Evolutionary conservation across 345 rosid species (phyloP).

Genomic region (Passiflora organensis): DNA sequence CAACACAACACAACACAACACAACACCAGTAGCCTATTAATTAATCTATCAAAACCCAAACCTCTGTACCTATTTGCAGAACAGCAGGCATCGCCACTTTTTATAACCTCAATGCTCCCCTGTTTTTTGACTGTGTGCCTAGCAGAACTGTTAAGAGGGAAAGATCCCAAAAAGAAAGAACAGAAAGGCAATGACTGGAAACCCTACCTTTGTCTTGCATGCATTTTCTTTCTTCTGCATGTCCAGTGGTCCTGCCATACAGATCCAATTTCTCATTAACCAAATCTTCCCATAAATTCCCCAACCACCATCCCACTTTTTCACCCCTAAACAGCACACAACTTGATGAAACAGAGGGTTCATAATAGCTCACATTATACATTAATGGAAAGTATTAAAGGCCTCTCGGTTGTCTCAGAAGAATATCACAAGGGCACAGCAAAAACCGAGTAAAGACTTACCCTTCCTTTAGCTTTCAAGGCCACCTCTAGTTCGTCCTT

Average conservation of each 20-base stretch:
- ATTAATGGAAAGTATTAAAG: background rate
- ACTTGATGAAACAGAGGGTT: slow-evolving; percentile 1
- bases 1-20: too few relatives aligned
- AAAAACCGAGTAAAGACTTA: slow-evolving; percentile 5
- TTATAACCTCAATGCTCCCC: slow-evolving; percentile 18
- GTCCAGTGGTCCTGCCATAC: slow-evolving; percentile 26
- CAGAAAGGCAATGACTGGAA: slow-evolving; percentile 21
- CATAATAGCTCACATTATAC: background rate
- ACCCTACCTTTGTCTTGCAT: slow-evolving; percentile 32
- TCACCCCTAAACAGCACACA: slow-evolving; percentile 5
- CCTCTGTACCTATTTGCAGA: too few relatives aligned
- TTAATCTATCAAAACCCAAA: too few relatives aligned
- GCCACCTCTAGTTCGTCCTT: slow-evolving; percentile 16
- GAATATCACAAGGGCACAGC: background rate
- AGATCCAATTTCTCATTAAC: slow-evolving; percentile 3
- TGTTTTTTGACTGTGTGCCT: slow-evolving; percentile 16
- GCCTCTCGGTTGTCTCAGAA: background rate
- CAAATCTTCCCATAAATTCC: slow-evolving; percentile 15
- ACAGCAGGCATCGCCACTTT: slow-evolving; percentile 4
- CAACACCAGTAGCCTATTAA: too few relatives aligned
- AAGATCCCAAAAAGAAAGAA: slow-evolving; percentile 23
- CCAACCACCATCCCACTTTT: slow-evolving; percentile 23
- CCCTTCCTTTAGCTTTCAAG: slow-evolving; percentile 43
- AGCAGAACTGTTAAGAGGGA: background rate
- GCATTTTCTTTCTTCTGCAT: slow-evolving; percentile 24